Conservation (phyloP, 2,329 filamentous ascomycete species). For the Alternaria consortialis region DNA sequence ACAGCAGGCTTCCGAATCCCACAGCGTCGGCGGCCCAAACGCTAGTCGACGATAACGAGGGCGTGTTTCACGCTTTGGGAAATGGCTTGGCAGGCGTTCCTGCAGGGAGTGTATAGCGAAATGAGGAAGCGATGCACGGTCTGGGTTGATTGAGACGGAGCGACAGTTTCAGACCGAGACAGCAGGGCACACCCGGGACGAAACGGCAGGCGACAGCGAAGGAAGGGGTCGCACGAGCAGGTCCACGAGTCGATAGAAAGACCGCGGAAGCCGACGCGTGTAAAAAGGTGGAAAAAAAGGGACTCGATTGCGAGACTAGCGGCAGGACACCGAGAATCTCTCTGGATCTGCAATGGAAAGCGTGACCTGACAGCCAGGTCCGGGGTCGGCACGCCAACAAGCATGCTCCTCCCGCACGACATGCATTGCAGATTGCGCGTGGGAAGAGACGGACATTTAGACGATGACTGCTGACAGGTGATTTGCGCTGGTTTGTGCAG, state of each 20-base stretch:
- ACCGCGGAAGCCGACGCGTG: constrained; percentile 9
- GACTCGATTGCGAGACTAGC: constrained; percentile 5
- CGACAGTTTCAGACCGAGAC: constrained; percentile 37
- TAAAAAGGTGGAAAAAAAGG: constrained; percentile 13
- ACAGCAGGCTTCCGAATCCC: constrained; percentile 14
- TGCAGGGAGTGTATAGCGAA: constrained; percentile 39
- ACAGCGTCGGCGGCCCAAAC: constrained; percentile 29
- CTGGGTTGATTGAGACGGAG: constrained; percentile 35
- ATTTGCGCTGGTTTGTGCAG: constrained; percentile 5
- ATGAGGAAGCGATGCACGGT: constrained; percentile 36
- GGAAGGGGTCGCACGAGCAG: constrained; percentile 17
- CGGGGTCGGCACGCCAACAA: constrained; percentile 18
- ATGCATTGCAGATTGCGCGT: constrained; percentile 32
- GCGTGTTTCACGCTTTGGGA: constrained; percentile 33
- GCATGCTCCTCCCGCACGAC: constrained; percentile 18
- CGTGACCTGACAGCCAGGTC: constrained; percentile 15
- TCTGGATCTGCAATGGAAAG: constrained; percentile 9
- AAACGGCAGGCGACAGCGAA: constrained; percentile 26
- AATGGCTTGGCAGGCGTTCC: constrained; percentile 31
- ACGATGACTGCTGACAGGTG: constrained; percentile 15
- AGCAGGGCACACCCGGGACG: constrained; percentile 36
- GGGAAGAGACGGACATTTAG: constrained; percentile 24
- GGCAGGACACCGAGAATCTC: background rate
- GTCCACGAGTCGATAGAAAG: background rate
- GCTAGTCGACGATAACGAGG: constrained; percentile 29